Evolutionary conservation across 306 rosid genomes (phyloP).

Genomic region (Inga laurina): DNA sequence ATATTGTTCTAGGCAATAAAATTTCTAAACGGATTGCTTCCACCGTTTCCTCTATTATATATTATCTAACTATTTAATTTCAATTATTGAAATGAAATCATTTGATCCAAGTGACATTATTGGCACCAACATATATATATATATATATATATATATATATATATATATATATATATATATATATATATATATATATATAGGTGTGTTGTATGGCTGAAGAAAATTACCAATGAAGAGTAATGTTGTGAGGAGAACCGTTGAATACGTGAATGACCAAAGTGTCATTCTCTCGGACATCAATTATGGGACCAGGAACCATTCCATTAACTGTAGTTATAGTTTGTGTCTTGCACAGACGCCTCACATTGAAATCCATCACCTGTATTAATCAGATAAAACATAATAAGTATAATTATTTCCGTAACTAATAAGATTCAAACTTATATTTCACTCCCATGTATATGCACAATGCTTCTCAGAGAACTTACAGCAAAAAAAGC

Average conservation of each 20-base stretch:
- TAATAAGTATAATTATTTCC: too few species aligned
- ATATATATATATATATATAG: too few species aligned
- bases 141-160: neutral
- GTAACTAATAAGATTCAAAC: neutral
- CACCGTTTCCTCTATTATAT: neutral
- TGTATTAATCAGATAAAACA: neutral
- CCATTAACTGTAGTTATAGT: constrained; percentile 38
- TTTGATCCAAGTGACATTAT: neutral
- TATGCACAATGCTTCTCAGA: neutral
- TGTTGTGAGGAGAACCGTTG: constrained; percentile 42
- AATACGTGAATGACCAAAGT: constrained; percentile 27
- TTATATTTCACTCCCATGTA: too few species aligned
- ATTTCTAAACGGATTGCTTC: too few species aligned
- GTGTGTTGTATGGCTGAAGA: neutral
- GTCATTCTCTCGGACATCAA: constrained; percentile 42
- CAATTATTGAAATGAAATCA: neutral
- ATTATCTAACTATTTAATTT: neutral
- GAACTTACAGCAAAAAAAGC: neutral
- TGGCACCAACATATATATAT: neutral
- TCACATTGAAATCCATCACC: constrained; percentile 27
- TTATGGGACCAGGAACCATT: constrained; percentile 40
- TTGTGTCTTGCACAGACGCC: constrained; percentile 32
- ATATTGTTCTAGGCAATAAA: too few species aligned
- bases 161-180: too few species aligned
- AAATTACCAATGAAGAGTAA: constrained; percentile 44